These are phyloP conservation scores for Ceratocystis papillata DNA, from an alignment of 2,329 filamentous ascomycete genomes.

Conservation along the genomic window DNA sequence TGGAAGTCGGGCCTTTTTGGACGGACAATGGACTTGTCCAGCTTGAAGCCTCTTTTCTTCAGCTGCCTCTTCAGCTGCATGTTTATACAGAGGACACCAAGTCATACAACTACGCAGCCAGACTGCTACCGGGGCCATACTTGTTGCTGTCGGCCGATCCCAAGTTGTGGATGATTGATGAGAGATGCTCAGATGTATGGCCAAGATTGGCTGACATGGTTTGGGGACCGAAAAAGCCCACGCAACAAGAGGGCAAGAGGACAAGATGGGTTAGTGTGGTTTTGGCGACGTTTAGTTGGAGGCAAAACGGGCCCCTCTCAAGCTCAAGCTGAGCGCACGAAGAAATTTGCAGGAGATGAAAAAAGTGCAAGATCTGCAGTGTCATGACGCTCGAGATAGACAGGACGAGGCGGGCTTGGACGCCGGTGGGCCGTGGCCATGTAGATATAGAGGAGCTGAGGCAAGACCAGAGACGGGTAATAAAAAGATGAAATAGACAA, in stretches of 20 bases:
- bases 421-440: background rate
- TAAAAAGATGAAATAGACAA: background rate
- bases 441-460: background rate
- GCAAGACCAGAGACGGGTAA: background rate
- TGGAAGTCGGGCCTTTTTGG: background rate
- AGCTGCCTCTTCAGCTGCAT: background rate
- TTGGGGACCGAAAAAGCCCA: background rate
- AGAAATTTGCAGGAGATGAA: background rate
- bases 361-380: constrained; percentile 1
- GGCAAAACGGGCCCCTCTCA: background rate
- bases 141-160: background rate
- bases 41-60: constrained; percentile 1
- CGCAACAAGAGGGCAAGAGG: background rate
- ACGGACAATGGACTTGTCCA: background rate
- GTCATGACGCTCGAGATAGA: constrained; percentile 2
- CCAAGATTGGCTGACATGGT: constrained; percentile 9
- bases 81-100: too few species aligned
- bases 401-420: background rate
- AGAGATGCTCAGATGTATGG: background rate
- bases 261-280: constrained; percentile 7
- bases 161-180: background rate
- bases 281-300: background rate
- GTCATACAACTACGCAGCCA: background rate
- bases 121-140: background rate
- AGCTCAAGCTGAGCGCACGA: background rate